A percentile compares a stretch with the other conserved stretches of the same genome.
phyloP scores from a whole-genome alignment of 371 early-diverging fungal genomes.

The Mucor mucedo region DNA sequence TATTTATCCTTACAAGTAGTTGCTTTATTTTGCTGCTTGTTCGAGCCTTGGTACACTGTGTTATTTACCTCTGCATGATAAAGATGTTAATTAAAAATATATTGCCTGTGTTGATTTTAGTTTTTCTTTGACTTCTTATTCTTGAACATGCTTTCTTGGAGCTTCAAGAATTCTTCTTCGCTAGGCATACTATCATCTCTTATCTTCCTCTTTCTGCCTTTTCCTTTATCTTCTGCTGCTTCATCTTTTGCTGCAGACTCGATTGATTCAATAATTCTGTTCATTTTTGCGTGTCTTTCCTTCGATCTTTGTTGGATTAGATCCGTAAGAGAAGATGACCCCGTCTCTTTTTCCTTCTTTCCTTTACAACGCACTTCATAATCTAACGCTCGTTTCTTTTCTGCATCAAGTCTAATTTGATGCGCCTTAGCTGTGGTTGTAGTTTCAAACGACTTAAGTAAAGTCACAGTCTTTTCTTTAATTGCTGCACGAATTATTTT shows the following conservation, averaged over 20 bases:
- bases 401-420: conserved; percentile 58
- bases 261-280: conserved; percentile 52
- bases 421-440: conserved; percentile 59
- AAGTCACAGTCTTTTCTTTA: conserved; percentile 54
- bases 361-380: conserved; percentile 46
- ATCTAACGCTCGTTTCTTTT: conserved; percentile 55
- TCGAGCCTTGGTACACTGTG: too few species aligned
- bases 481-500: conserved; percentile 71
- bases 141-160: conserved; percentile 56
- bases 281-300: conserved; percentile 49
- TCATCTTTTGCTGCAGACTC: conserved; percentile 30
- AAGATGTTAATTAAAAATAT: too few species aligned
- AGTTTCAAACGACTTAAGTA: conserved; percentile 57
- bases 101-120: not conserved
- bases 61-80: too few species aligned
- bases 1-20: too few species aligned
- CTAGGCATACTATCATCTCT: conserved; percentile 46
- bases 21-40: too few species aligned
- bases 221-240: conserved; percentile 10
- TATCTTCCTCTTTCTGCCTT: conserved; percentile 13
- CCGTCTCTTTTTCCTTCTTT: conserved; percentile 17
- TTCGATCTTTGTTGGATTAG: conserved; percentile 50
- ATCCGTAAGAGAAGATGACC: conserved; percentile 47
- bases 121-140: conserved; percentile 30
- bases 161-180: conserved; percentile 68